Evolutionary conservation across 345 rosid species (phyloP).

Genomic region (Citrus unshiu): DNA sequence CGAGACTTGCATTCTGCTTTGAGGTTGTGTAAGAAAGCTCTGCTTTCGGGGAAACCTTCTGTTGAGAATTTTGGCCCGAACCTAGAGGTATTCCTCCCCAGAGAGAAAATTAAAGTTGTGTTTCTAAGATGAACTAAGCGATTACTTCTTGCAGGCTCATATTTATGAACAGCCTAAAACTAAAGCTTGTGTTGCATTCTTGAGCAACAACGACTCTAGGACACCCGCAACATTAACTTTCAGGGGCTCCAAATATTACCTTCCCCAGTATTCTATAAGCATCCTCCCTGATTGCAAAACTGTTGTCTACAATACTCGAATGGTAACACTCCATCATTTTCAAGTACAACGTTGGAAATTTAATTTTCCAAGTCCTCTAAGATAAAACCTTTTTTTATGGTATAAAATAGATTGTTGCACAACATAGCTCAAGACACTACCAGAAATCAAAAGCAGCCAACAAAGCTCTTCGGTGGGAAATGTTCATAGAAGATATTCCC

Average conservation of each 20-base stretch:
- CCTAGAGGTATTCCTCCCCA: slow-evolving; percentile 25
- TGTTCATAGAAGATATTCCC: slow-evolving; percentile 29
- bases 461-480: slow-evolving; percentile 36
- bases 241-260: slow-evolving; percentile 31
- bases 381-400: background rate
- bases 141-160: slow-evolving; percentile 30
- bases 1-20: slow-evolving; percentile 45
- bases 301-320: slow-evolving; percentile 33
- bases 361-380: background rate
- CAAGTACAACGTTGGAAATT: background rate
- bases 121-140: background rate
- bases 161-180: slow-evolving; percentile 22
- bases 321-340: slow-evolving; percentile 12
- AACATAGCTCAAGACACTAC: slow-evolving; percentile 38
- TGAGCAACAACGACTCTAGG: slow-evolving; percentile 33
- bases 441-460: slow-evolving; percentile 20
- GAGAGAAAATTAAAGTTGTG: background rate
- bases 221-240: slow-evolving; percentile 16
- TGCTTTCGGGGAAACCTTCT: slow-evolving; percentile 36
- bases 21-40: slow-evolving; percentile 29
- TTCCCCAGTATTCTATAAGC: slow-evolving; percentile 39
- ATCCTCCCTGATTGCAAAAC: slow-evolving; percentile 45
- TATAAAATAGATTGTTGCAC: slow-evolving; percentile 33
- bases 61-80: slow-evolving; percentile 19
- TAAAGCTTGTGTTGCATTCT: slow-evolving; percentile 39